Evolutionary conservation across 139 green algal species (phyloP).

Genomic region (Desmodesmus armatus): DNA sequence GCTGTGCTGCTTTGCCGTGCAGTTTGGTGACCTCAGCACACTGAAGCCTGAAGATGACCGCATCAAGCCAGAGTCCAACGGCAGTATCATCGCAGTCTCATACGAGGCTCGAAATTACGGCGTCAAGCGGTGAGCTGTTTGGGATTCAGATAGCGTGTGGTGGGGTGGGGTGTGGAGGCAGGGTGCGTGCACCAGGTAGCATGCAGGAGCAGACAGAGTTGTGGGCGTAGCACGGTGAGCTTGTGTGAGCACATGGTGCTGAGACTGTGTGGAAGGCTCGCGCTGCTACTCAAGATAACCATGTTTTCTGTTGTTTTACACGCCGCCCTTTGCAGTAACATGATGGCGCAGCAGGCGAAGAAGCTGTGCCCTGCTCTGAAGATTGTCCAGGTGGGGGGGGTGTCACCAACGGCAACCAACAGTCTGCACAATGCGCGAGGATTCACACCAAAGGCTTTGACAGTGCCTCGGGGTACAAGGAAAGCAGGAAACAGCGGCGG

Average conservation of each 20-base stretch:
- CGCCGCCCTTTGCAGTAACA: slow-evolving; percentile 59
- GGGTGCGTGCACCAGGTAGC: no score
- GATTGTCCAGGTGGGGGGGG: slow-evolving; percentile 68
- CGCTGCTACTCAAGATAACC: not conserved
- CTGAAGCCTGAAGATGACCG: slow-evolving; percentile 49
- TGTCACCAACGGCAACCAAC: no score
- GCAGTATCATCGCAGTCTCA: slow-evolving; percentile 81
- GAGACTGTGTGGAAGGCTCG: not conserved
- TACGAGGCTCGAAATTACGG: slow-evolving; percentile 76
- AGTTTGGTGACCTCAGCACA: slow-evolving; percentile 35
- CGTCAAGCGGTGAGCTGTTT: slow-evolving; percentile 80
- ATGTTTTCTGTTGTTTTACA: not conserved
- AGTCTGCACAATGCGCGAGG: no score
- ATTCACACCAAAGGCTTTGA: no score
- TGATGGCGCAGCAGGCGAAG: slow-evolving; percentile 74
- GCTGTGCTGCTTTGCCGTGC: not conserved
- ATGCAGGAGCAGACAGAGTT: no score
- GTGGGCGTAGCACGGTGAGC: not conserved
- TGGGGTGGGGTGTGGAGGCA: no score
- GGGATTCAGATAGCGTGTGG: no score
- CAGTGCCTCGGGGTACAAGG: no score
- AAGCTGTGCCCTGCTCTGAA: slow-evolving; percentile 76
- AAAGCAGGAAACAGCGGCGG: no score
- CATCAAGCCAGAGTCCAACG: slow-evolving; percentile 66
- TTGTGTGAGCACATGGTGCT: not conserved